Conservation (phyloP, 2,329 filamentous ascomycete species). For the Colletotrichum magnum region DNA sequence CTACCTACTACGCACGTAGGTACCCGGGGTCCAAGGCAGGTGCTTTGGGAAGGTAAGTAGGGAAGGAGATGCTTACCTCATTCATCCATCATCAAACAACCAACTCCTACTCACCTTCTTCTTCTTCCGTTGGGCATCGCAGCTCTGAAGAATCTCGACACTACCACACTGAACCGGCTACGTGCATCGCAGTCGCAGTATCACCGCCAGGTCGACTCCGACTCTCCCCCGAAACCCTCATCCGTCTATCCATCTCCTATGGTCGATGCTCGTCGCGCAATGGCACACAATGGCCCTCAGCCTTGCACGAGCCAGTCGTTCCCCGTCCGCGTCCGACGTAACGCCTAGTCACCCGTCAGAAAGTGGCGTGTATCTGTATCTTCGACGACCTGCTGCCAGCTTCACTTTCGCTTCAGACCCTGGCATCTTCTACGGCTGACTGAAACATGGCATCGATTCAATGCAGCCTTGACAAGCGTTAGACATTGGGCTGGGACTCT, state of each 20-base stretch:
- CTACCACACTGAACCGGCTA: constrained; percentile 10
- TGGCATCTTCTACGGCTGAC: background rate
- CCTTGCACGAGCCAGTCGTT: constrained; percentile 28
- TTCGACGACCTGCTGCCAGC: background rate
- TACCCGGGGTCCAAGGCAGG: no score
- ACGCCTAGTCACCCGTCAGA: background rate
- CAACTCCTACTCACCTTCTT: background rate
- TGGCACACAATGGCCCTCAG: constrained; percentile 12
- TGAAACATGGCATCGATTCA: constrained; percentile 9
- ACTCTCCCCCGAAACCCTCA: constrained; percentile 6
- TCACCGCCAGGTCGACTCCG: constrained; percentile 11
- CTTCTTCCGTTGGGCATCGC: background rate
- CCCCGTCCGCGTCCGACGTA: constrained; percentile 16
- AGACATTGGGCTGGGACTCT: background rate
- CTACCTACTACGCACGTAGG: no score
- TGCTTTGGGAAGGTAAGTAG: no score
- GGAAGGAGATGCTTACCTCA: no score
- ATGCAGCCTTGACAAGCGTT: no score
- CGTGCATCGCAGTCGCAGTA: constrained; percentile 7
- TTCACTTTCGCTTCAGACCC: background rate
- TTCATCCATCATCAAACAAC: no score
- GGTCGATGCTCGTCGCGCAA: constrained; percentile 24
- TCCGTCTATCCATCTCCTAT: constrained; percentile 5
- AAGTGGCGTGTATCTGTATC: background rate
- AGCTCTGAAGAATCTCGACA: background rate